Conservation (phyloP, 1,284 basidiomycete species). For the Xerocomus nothofagi region DNA sequence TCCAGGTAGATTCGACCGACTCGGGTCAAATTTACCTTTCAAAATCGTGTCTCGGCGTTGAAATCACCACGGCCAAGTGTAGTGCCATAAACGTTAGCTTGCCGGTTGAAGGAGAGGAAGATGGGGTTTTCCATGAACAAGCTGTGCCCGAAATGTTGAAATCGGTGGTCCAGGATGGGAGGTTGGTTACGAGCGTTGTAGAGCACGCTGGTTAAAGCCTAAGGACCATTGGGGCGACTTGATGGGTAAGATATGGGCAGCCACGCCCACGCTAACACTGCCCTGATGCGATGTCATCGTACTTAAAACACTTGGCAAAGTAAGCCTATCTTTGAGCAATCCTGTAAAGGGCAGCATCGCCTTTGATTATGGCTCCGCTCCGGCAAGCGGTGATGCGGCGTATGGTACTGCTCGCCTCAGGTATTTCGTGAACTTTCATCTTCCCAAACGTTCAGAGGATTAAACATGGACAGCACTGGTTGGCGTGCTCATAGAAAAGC, state of each 20-base stretch:
- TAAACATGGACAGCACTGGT: conserved; percentile 63
- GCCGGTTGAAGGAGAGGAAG: conserved; percentile 85
- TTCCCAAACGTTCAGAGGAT: background rate
- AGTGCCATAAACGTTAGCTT: conserved; percentile 92
- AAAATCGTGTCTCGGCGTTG: conserved; percentile 73
- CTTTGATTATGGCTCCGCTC: background rate
- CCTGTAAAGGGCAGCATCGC: background rate
- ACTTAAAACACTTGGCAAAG: background rate
- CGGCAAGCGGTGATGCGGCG: background rate
- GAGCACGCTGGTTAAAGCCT: conserved; percentile 73
- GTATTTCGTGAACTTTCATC: background rate
- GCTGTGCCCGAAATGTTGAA: conserved; percentile 96
- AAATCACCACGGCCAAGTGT: conserved; percentile 96
- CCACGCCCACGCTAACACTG: background rate
- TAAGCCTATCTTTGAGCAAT: background rate
- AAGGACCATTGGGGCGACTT: background rate
- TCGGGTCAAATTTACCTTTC: conserved; percentile 95
- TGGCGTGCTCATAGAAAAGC: conserved; percentile 64
- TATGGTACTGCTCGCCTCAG: background rate
- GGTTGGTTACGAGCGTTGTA: conserved; percentile 84
- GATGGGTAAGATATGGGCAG: background rate
- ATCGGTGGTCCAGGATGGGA: conserved; percentile 81
- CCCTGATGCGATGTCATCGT: background rate
- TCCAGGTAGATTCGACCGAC: conserved; percentile 94
- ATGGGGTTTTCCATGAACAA: conserved; percentile 89